Conservation (phyloP, 352 stramenopile genomes). For the Globisporangium paroecandrum region DNA sequence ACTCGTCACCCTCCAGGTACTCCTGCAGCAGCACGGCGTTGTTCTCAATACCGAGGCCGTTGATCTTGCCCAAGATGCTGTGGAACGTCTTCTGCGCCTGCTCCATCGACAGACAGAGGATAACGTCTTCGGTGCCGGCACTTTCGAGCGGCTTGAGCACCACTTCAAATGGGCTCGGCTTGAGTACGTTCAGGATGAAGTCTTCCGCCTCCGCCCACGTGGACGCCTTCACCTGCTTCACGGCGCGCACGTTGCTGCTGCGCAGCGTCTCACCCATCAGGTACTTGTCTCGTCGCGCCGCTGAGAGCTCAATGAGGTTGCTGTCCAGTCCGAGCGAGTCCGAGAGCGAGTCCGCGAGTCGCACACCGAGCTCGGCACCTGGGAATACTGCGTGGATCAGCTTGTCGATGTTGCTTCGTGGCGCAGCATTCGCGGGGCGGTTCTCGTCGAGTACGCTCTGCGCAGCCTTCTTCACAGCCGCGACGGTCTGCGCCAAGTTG, state of each 20-base stretch:
- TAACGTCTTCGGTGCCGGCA: slow-evolving; percentile 70
- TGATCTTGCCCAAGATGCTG: slow-evolving; percentile 83
- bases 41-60: slow-evolving; percentile 85
- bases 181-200: slow-evolving; percentile 68
- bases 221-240: slow-evolving; percentile 87
- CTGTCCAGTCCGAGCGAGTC: slow-evolving; percentile 81
- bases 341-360: slow-evolving; percentile 87
- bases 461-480: slow-evolving; percentile 46
- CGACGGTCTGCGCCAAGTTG: slow-evolving; percentile 39
- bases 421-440: slow-evolving; percentile 4
- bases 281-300: slow-evolving; percentile 76
- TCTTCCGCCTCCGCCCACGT: slow-evolving; percentile 66
- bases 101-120: slow-evolving; percentile 76
- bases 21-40: slow-evolving; percentile 89
- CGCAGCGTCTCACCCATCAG: slow-evolving; percentile 88
- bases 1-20: slow-evolving; percentile 94
- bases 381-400: slow-evolving; percentile 85
- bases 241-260: slow-evolving; percentile 72
- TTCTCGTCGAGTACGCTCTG: slow-evolving; percentile 25
- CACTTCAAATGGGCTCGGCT: slow-evolving; percentile 73
- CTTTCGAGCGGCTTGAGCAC: slow-evolving; percentile 91
- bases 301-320: slow-evolving; percentile 80
- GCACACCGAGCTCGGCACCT: slow-evolving; percentile 91
- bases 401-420: slow-evolving; percentile 23
- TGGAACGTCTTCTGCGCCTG: slow-evolving; percentile 80